Evolutionary conservation across 805 yeast genomes (phyloP), one percentile per base, ranked within the genome.

Genomic region (Candida boidinii): DNA sequence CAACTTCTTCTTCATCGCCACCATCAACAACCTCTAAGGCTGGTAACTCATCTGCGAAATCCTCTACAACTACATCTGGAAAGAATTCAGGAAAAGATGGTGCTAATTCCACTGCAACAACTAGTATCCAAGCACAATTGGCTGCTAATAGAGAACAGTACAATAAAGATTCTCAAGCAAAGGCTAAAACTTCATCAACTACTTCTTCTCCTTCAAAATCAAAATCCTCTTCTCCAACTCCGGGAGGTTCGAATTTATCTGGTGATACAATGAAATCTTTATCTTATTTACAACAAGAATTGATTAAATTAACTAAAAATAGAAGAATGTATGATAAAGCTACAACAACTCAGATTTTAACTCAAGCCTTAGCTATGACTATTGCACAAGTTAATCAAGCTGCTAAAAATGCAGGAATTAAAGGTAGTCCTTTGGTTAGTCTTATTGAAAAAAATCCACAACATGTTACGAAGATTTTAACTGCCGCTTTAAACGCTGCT

Each of bases 331-430:
- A 79, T 38, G 85, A 81, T 37, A 83, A 85, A 25, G 87, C 81
- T 17, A 76, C 86, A 6, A 85, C 90, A 31, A 83, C 95, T 0
- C 83, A 77, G 38, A 76, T 87, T 34, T 64, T 88, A 45, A 88
- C 96, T 7, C 87, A 83, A 46, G 95, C 96, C 2, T 66, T 88
- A 44, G 95, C 96, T 3, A 82, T 88, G 64, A 90, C 95, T 0
- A 86, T 88, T 41, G 90, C 94, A 9, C 92, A 83, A 53, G 90
- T 83, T 8, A 80, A 82, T 37, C 88, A 79, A 44, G 88, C 88
- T 7, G 95, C 95, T 0, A 84, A 87, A 46, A 78, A 77, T 45
- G 84, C 81, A 23, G 88, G 92, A 13, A 78, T 83, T 38, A 75
- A 77, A 1, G 84, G 86, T 15, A 81, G 82, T 46, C 88, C 92